phyloP scores from a whole-genome alignment of 495 filamentous ascomycete species.

The Neurospora sp. region DNA sequence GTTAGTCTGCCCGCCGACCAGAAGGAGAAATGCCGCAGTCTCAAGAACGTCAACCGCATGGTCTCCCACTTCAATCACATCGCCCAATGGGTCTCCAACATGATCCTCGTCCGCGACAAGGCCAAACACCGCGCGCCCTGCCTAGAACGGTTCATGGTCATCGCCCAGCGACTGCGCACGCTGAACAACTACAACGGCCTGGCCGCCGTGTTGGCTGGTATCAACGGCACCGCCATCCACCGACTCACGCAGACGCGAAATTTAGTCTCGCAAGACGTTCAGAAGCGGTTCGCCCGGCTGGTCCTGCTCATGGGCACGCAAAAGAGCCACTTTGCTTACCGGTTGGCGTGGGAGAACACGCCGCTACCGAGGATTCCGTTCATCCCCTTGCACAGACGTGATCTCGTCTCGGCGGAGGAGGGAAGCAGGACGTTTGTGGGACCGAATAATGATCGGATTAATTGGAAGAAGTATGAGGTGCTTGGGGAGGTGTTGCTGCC shows the following conservation, averaged over 20 bases:
- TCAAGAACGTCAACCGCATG: constrained; percentile 86
- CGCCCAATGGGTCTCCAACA: constrained; percentile 81
- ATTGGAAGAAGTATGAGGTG: constrained; percentile 98
- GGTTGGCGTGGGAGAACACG: constrained; percentile 92
- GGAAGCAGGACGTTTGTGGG: constrained; percentile 83
- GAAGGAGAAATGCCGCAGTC: constrained; percentile 67
- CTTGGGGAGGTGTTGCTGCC: constrained; percentile 85
- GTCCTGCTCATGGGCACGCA: constrained; percentile 88
- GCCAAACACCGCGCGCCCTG: constrained; percentile 86
- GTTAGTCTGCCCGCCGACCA: constrained; percentile 63
- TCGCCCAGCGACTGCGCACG: constrained; percentile 73
- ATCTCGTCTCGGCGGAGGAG: constrained; percentile 84
- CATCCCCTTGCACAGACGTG: constrained; percentile 79
- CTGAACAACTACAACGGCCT: constrained; percentile 96
- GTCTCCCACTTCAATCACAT: constrained; percentile 94
- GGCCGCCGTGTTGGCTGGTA: constrained; percentile 85
- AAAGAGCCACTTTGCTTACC: constrained; percentile 87
- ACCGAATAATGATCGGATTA: constrained; percentile 65
- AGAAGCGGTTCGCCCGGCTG: constrained; percentile 78
- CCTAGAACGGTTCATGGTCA: constrained; percentile 87
- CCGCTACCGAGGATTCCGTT: constrained; percentile 85
- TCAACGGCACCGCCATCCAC: constrained; percentile 78
- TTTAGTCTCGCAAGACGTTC: constrained; percentile 55
- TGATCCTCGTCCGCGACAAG: constrained; percentile 88
- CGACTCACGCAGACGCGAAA: constrained; percentile 75